Evolutionary conservation across 2,329 filamentous ascomycete species (phyloP).

Genomic region (Cercospora zeina): DNA sequence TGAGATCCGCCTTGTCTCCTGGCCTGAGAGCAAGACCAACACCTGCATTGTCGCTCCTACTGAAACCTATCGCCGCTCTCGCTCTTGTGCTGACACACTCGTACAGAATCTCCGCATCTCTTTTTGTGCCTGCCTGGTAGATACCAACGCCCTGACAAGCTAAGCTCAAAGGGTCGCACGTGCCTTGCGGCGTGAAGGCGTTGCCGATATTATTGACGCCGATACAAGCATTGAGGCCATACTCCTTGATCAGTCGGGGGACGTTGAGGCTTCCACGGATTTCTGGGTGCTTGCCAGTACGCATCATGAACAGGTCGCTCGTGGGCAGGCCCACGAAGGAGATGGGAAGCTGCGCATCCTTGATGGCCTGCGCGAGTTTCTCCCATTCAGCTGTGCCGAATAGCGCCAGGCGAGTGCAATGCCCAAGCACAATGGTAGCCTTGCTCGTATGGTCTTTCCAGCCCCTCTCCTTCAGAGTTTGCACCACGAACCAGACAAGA

Average conservation of each 20-base stretch:
- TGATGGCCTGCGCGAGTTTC: conserved; percentile 52
- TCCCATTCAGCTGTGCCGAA: conserved; percentile 55
- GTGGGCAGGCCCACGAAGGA: conserved; percentile 69
- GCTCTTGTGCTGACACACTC: conserved; percentile 46
- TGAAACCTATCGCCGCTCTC: conserved; percentile 38
- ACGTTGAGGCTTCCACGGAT: conserved; percentile 63
- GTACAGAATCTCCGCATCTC: conserved; percentile 60
- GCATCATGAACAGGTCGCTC: conserved; percentile 72
- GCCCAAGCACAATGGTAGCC: conserved; percentile 62
- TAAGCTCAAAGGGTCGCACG: conserved; percentile 63
- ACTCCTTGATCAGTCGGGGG: conserved; percentile 59
- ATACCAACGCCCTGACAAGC: conserved; percentile 65
- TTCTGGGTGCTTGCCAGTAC: conserved; percentile 42
- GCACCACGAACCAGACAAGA: conserved; percentile 57
- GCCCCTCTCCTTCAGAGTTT: conserved; percentile 49
- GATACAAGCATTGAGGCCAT: conserved; percentile 61
- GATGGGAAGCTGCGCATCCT: conserved; percentile 55
- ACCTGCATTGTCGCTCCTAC: conserved; percentile 21
- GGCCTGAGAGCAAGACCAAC: conserved; percentile 37
- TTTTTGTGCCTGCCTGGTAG: conserved; percentile 65
- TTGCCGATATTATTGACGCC: conserved; percentile 73
- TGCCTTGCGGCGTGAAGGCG: conserved; percentile 70
- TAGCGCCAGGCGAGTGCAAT: conserved; percentile 66
- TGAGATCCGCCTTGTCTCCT: conserved; percentile 47
- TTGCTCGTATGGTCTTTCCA: conserved; percentile 51